Percentiles rank a stretch among this genome's conserved stretches.
Conservation (phyloP, 306 rosid species). For the Malus orientalis region DNA sequence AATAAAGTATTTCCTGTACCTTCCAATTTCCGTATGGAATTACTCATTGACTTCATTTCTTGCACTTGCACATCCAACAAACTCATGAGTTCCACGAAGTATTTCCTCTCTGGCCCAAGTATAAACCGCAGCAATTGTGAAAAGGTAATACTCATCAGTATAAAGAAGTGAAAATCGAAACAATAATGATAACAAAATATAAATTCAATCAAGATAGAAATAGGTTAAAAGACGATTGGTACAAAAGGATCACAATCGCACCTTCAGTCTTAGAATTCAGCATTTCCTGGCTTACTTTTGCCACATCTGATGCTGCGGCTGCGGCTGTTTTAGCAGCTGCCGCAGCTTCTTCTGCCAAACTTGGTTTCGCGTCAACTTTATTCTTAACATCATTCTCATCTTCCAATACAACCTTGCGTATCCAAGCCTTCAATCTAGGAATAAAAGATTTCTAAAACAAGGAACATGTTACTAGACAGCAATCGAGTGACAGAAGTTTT, state of each 20-base stretch:
- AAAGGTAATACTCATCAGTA: neutral
- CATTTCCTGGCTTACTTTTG: slow-evolving; percentile 75
- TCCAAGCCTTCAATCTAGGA: slow-evolving; percentile 89
- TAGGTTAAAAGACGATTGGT: neutral
- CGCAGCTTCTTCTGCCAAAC: slow-evolving; percentile 67
- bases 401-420: slow-evolving; percentile 69
- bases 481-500: slow-evolving; percentile 6
- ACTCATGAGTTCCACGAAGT: slow-evolving; percentile 45
- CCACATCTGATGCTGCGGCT: slow-evolving; percentile 92
- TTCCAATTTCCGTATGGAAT: slow-evolving; percentile 68
- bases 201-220: slow-evolving; percentile 11
- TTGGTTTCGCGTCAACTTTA: slow-evolving; percentile 47
- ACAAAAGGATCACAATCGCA: slow-evolving; percentile 15
- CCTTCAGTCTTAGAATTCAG: slow-evolving; percentile 75
- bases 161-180: neutral
- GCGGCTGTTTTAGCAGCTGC: slow-evolving; percentile 95
- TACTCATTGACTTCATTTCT: slow-evolving; percentile 87
- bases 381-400: slow-evolving; percentile 40
- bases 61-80: slow-evolving; percentile 68
- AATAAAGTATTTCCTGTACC: slow-evolving; percentile 39
- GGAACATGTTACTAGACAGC: slow-evolving; percentile 13
- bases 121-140: slow-evolving; percentile 18
- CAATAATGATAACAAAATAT: neutral
- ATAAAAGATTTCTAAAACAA: slow-evolving; percentile 64
- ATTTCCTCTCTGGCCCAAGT: slow-evolving; percentile 48